phyloP scores from a whole-genome alignment of 345 rosid genomes.

The Eucalyptus shirleyi region DNA sequence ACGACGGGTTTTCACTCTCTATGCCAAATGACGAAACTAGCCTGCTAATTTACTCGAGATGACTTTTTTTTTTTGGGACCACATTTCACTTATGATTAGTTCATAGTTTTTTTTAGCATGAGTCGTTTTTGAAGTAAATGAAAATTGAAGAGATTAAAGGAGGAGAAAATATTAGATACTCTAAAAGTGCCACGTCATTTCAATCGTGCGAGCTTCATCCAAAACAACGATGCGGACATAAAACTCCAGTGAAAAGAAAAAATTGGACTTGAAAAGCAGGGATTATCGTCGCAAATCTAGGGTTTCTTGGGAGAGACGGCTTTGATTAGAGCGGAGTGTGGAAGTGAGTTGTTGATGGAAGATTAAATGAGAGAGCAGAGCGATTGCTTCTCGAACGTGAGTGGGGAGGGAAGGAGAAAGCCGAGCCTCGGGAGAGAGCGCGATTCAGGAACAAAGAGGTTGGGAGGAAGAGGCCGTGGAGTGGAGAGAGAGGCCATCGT shows the following conservation, averaged over 20 bases:
- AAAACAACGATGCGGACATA: too few relatives aligned
- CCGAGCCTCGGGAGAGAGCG: too few relatives aligned
- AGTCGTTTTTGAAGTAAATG: not conserved
- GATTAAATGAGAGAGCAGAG: too few relatives aligned
- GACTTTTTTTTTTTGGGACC: not conserved
- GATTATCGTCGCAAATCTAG: accelerated
- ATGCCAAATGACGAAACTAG: not conserved
- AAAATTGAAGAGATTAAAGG: not conserved
- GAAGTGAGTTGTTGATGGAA: accelerated
- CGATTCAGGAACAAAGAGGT: accelerated
- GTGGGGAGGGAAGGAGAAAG: too few relatives aligned
- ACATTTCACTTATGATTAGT: not conserved
- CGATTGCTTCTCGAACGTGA: accelerated
- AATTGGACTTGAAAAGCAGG: accelerated
- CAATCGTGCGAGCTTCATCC: too few relatives aligned
- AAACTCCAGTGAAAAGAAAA: accelerated
- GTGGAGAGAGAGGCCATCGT: too few relatives aligned
- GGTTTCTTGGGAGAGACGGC: too few relatives aligned
- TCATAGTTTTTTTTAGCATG: too few relatives aligned
- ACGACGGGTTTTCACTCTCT: not conserved
- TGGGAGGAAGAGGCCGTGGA: too few relatives aligned
- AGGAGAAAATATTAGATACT: too few relatives aligned
- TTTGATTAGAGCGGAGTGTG: accelerated
- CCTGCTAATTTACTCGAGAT: not conserved
- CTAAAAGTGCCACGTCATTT: too few relatives aligned